These are phyloP conservation scores for Saururus chinensis DNA, from an alignment of 164 flowering plant genomes.

Conservation along the genomic window DNA sequence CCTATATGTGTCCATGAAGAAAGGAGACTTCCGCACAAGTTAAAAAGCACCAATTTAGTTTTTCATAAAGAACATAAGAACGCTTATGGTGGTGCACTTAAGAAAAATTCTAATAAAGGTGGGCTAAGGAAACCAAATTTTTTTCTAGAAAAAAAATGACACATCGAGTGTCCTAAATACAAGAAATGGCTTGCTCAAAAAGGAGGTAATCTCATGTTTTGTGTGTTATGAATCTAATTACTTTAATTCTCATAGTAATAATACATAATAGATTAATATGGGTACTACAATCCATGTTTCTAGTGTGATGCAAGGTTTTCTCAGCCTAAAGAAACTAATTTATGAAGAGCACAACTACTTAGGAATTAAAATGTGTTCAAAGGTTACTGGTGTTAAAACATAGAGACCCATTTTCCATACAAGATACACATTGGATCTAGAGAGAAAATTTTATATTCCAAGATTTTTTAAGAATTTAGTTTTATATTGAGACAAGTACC, in stretches of 20 bases:
- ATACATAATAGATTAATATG: slow-evolving; percentile 2
- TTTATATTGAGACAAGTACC: not conserved
- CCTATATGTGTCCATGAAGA: not conserved
- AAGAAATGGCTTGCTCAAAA: slow-evolving; percentile 2
- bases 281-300: slow-evolving; percentile 1
- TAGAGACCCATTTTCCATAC: not conserved
- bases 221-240: too few relatives aligned
- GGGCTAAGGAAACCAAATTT: not conserved
- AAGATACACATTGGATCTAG: too few relatives aligned
- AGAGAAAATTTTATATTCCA: slow-evolving; percentile 8
- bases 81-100: too few relatives aligned
- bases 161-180: not conserved
- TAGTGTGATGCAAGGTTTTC: not conserved
- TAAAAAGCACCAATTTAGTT: not conserved
- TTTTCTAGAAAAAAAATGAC: not conserved
- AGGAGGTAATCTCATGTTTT: too few relatives aligned
- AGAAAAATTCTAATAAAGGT: not conserved
- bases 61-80: not conserved
- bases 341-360: slow-evolving; percentile 3
- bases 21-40: not conserved
- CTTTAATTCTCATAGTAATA: too few relatives aligned
- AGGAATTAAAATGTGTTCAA: slow-evolving; percentile 10
- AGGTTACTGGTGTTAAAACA: slow-evolving; percentile 13
- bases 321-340: not conserved
- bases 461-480: not conserved